Percentiles rank a stretch among this genome's conserved stretches.
These are phyloP conservation scores for Kazachstania sp. DNA, from an alignment of 1,139 yeast species.

Conservation along the genomic window DNA sequence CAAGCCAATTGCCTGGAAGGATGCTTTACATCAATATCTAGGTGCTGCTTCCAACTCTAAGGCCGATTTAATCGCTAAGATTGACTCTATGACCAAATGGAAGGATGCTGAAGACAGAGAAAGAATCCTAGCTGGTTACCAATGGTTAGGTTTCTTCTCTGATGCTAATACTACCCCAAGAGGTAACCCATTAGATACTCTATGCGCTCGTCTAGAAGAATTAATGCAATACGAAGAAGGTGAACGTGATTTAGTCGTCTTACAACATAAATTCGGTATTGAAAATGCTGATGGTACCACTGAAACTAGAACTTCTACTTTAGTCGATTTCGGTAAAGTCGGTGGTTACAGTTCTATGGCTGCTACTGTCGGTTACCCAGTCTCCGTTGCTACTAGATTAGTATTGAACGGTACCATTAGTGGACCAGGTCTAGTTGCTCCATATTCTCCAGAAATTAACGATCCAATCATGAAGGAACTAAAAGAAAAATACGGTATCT, in stretches of 20 bases:
- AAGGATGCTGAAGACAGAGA: conserved; percentile 74
- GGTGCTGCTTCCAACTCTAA: conserved; percentile 66
- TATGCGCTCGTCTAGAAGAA: conserved; percentile 92
- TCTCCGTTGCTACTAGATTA: conserved; percentile 89
- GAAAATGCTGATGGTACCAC: conserved; percentile 90
- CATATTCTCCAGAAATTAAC: conserved; percentile 83
- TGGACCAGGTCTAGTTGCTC: conserved; percentile 83
- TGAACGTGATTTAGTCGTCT: conserved; percentile 89
- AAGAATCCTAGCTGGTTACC: conserved; percentile 79
- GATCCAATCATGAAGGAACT: conserved; percentile 85
- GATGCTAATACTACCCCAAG: conserved; percentile 70
- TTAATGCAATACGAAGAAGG: conserved; percentile 94
- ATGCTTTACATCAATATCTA: conserved; percentile 67
- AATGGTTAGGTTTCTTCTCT: conserved; percentile 90
- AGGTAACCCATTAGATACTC: conserved; percentile 89
- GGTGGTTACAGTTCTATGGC: conserved; percentile 98
- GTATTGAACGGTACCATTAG: conserved; percentile 76
- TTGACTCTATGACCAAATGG: conserved; percentile 71
- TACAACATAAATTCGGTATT: conserved; percentile 96
- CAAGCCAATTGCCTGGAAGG: conserved; percentile 70
- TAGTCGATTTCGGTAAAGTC: conserved; percentile 92
- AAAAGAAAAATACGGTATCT: conserved; percentile 84
- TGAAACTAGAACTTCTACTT: conserved; percentile 90
- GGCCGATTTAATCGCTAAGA: conserved; percentile 65
- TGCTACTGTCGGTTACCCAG: conserved; percentile 94